Base-by-base conservation (phyloP, 2,329 filamentous ascomycete species). In the Trichophyton equinum region DNA sequence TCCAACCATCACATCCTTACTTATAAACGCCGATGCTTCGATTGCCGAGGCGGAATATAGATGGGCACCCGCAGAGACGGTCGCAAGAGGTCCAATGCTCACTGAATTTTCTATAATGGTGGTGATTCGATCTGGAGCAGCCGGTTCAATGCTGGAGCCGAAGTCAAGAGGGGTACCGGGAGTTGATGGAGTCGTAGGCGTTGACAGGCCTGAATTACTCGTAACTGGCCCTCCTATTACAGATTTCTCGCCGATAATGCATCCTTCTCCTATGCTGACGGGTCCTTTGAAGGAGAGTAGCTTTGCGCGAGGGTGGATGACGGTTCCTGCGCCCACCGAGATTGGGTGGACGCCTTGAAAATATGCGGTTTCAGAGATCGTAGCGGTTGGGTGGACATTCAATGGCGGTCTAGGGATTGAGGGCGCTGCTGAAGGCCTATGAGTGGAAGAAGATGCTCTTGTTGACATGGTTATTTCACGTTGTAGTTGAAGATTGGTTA, bases 231-330 rank as follows among this genome's bases (percentile, higher is more conserved):
- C 66, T 1, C 76, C 76, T 27, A 78, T 73, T 0, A 73, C 62
- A 51, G 68, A 71, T 63, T 78, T 78, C 68, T 97, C 94, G 66
- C 87, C 84, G 49, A 97, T 80, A 53, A 96, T 87, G 68, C 88
- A 94, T 59, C 87, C 85, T 62, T 89, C 85, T 27, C 91, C 91
- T 62, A 95, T 82, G 30, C 85, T 85, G 66, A 97, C 85, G 49
- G 90, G 86, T 3, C 90, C 90, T 58, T 86, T 80, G 61, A 85
- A 84, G 7, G 92, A 87, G 68, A 91, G 88, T 61, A 96, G 81
- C 64, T 86, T 85, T 15, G 86, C 83, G 57, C 91, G 88, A 0
- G 94, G 91, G 69, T 97, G 92, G n/a, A 99, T 76, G 5, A 96
- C 82, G 2, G 84, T 86, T 69, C 90, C 85, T 25, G 88, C 81